Evolutionary conservation across 1,284 basidiomycete genomes (phyloP).

Genomic region (Porogramme epimiltina): DNA sequence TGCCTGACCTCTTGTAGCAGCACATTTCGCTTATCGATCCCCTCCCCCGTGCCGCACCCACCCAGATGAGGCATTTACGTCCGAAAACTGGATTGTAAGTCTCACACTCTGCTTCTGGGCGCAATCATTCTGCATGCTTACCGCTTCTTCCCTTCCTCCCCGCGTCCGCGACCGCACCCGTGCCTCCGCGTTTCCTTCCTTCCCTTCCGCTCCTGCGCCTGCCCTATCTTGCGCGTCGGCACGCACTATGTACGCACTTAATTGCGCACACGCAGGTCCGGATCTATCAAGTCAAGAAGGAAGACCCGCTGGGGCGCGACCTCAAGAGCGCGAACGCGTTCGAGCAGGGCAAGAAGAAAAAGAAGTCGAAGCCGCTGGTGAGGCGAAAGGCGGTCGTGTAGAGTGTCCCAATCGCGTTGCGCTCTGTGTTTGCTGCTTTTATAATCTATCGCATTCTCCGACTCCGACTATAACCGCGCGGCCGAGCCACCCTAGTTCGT

Average conservation of each 20-base stretch:
- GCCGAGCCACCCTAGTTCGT: too few relatives aligned
- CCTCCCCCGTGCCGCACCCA: not conserved
- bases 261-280: conserved; percentile 58
- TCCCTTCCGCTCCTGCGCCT: not conserved
- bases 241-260: not conserved
- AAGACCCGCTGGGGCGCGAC: conserved; percentile 89
- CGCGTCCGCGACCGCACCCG: not conserved
- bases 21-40: conserved; percentile 18
- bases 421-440: not conserved
- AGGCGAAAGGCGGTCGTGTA: conserved; percentile 55
- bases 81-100: conserved; percentile 96
- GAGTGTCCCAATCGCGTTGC: conserved; percentile 6
- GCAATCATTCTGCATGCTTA: not conserved
- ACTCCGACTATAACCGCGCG: not conserved
- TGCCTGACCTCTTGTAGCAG: conserved; percentile 2
- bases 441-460: conserved; percentile 6
- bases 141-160: conserved; percentile 1
- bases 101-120: not conserved
- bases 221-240: not conserved
- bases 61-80: conserved; percentile 92
- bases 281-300: conserved; percentile 96
- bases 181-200: too few relatives aligned
- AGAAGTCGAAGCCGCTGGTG: conserved; percentile 65
- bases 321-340: conserved; percentile 88
- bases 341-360: conserved; percentile 83